Base-by-base conservation (phyloP, 495 filamentous ascomycete genomes). In the Hapsidospora chrysogenum region DNA sequence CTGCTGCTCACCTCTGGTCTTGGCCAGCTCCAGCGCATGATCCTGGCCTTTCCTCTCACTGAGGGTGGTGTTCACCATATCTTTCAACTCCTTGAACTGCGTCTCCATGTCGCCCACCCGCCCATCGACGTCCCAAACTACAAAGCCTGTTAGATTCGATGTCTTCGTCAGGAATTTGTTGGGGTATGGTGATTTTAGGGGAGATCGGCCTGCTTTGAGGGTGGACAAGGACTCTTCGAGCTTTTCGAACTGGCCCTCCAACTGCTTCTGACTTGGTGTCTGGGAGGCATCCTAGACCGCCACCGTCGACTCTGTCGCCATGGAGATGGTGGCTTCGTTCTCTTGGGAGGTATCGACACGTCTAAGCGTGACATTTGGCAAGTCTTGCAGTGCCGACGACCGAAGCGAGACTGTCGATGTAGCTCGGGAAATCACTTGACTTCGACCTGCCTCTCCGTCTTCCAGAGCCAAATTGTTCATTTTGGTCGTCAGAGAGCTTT, bases 81-180 rank as follows among this genome's bases (percentile, higher is more conserved):
- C 57, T 40, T 72, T 68, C 29, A 92, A 55, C 3, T 54, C 45
- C 14, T 61, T 56, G 41, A 75, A 74, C 39, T 81, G 54, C 2
- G 58, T 55, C 39, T 85, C 76, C 51, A 89, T 69, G 18, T 66
- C 57, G 37, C 72, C 67, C 40, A 87, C 63, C 31, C 70, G 64
- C 39, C 60, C 61, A 34, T 80, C 72, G 37, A 74, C 70, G 52
- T 92, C 79, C 68, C 73, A 85, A 37, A 70, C 80, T 74, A 64
- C 52, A 48, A 55, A 68, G 37, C 52, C 61, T 39, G 46, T 55
- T 42, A 66, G 50, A 56, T 74, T 72, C 61, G 82, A 80, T 54
- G 72, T 59, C 58, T 80, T 85, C 27, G 66, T 76, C 43, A 93
- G 64, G 59, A 68, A 92, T 5, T 36, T 15, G 20, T 9, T 8